Conservation (phyloP, 306 rosid genomes). For the Castanea sativa region DNA sequence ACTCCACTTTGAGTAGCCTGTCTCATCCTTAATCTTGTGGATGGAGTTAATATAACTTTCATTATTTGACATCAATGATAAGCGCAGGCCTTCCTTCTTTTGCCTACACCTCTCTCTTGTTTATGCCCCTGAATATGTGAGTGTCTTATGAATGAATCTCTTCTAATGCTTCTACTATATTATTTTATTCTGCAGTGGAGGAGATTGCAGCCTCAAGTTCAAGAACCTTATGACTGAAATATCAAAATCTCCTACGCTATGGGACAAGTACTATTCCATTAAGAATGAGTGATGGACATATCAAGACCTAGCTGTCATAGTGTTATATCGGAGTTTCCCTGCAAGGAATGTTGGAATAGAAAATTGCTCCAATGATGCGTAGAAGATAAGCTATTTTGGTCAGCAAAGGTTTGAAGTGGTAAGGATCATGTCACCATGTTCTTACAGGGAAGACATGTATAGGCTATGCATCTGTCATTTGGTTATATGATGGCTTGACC, state of each 20-base stretch:
- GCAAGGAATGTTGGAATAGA: neutral
- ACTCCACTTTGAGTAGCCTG: neutral
- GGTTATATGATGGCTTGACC: neutral
- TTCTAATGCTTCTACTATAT: constrained; percentile 9
- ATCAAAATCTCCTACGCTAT: constrained; percentile 66
- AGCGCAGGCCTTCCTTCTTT: neutral
- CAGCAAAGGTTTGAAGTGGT: neutral
- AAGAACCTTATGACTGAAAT: constrained; percentile 91
- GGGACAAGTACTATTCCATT: constrained; percentile 81
- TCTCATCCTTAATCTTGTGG: neutral
- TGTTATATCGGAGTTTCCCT: neutral
- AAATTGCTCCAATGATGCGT: neutral
- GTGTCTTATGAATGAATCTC: neutral
- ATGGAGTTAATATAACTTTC: neutral
- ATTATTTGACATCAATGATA: neutral
- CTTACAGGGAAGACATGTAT: constrained; percentile 15
- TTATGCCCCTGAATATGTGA: neutral
- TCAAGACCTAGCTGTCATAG: neutral
- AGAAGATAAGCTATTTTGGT: neutral
- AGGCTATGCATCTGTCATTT: constrained; percentile 2
- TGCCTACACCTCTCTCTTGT: neutral
- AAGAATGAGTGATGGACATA: constrained; percentile 66
- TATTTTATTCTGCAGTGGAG: constrained; percentile 66
- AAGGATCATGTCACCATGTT: neutral
- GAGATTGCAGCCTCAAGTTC: constrained; percentile 92